Evolutionary conservation across 768 basidiomycete species (phyloP), one percentile per base, ranked within the genome.

Genomic region (Leccinum subtestaceum): DNA sequence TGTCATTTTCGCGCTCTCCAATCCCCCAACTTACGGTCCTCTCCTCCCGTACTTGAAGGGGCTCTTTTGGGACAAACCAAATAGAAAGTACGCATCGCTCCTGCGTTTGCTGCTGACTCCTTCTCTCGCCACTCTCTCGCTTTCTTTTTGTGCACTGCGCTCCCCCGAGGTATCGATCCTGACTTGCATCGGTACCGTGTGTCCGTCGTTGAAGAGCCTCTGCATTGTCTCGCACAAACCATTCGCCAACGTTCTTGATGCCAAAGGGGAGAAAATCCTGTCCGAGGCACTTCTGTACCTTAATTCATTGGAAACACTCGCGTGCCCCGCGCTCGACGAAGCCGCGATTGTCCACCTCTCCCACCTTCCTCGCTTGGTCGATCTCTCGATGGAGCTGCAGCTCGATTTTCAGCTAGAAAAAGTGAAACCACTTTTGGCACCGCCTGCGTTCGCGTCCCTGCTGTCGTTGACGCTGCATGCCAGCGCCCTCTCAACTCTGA

Each of bases 1-100:
- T 2, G 62, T 70, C 31, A 58, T 71, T 29, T 63, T 67, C 57
- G 62, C 69, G 0, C 65, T 70, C 45, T 71, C 65, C 11, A 61
- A 57, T 40, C 65, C 69, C 32, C 70, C 69, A 15, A 52, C 57
- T 1, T 53, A 62, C 15, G 57, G 61, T 1, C 66, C 70, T 32
- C 65, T 70, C 19, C 10, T 67, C 49, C 69, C 69, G 1, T 45
- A 61, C 46, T 49, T 72, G 51, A 70, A 25, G 43, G n/a, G 6
- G 19, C 70, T 70, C 19, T 8, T 19, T 15, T 71, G 68, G 70
- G 55, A 63, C 15, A 58, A 51, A 31, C 52, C 62, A 31, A 46
- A 32, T 19, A 60, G 13, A 61, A 57, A 52, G 17, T 52, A 67
- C 23, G 63, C 65, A 38, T 58, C 63, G 11, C 61, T 71, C 53